Conservation (phyloP, 495 filamentous ascomycete genomes). For the Trichoderma gamsii region DNA sequence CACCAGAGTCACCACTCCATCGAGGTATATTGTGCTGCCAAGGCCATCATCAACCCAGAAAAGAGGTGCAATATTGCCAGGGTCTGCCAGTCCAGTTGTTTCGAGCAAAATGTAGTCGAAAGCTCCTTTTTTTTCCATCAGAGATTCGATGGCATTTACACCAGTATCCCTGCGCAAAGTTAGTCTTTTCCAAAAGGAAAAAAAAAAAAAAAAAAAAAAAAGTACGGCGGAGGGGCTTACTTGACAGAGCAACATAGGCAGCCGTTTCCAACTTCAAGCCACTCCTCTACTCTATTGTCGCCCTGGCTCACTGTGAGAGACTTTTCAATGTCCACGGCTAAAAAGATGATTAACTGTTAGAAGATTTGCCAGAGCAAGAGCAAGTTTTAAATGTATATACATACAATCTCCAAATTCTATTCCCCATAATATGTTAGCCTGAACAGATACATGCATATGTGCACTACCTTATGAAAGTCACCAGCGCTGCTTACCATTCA, state of each 20-base stretch:
- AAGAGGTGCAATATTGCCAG: slow-evolving; percentile 88
- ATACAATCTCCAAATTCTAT: slow-evolving; percentile 92
- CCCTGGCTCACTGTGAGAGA: slow-evolving; percentile 80
- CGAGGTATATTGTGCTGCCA: slow-evolving; percentile 88
- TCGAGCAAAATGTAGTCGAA: slow-evolving; percentile 99
- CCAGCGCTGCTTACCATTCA: slow-evolving; percentile 61
- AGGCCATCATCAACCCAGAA: slow-evolving; percentile 98
- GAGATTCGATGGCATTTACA: slow-evolving; percentile 85
- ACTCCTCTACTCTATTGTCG: slow-evolving; percentile 83
- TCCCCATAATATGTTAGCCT: neutral
- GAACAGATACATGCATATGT: slow-evolving; percentile 17
- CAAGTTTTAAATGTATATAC: slow-evolving; percentile 21
- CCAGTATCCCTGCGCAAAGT: slow-evolving; percentile 65
- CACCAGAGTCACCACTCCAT: slow-evolving; percentile 92
- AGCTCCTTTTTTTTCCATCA: slow-evolving; percentile 89
- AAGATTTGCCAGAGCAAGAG: neutral
- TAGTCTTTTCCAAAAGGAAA: neutral
- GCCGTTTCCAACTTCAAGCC: slow-evolving; percentile 92
- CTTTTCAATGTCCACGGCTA: slow-evolving; percentile 91
- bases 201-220: no score
- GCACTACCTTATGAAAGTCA: neutral
- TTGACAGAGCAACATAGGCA: slow-evolving; percentile 99
- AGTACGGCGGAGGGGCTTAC: slow-evolving; percentile 38
- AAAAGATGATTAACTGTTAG: neutral
- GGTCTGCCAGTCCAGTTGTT: slow-evolving; percentile 92